Evolutionary conservation across 208 protist genomes (phyloP).

Genomic region (Endotrypanum monterogeii): DNA sequence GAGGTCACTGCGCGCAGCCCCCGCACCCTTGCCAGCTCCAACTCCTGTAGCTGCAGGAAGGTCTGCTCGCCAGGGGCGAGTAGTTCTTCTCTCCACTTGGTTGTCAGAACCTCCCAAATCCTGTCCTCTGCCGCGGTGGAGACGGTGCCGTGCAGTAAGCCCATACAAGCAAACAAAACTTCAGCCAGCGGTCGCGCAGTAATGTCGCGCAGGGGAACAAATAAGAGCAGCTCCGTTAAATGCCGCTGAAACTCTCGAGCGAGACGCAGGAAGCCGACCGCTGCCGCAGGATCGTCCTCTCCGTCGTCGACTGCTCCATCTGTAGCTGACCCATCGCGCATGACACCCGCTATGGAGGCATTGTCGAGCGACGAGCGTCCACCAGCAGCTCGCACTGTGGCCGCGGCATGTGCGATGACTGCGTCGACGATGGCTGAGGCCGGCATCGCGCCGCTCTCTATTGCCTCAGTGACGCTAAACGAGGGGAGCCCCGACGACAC

Average conservation of each 20-base stretch:
- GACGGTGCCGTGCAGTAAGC: slow-evolving; percentile 24
- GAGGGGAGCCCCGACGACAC: neutral
- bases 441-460: slow-evolving; percentile 28
- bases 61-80: slow-evolving; percentile 29
- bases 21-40: slow-evolving; percentile 46
- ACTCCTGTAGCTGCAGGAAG: slow-evolving; percentile 38
- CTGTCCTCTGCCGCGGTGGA: slow-evolving; percentile 14
- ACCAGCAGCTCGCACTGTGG: slow-evolving; percentile 15
- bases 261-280: slow-evolving; percentile 18
- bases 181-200: slow-evolving; percentile 31
- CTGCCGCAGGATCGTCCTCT: slow-evolving; percentile 12
- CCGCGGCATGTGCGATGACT: slow-evolving; percentile 29
- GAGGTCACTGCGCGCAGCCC: slow-evolving; percentile 15
- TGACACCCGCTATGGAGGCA: neutral
- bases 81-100: slow-evolving; percentile 50
- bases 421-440: slow-evolving; percentile 28
- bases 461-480: slow-evolving; percentile 18
- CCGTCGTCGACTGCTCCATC: neutral
- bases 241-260: slow-evolving; percentile 19
- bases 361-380: slow-evolving; percentile 13
- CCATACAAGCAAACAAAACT: slow-evolving; percentile 38
- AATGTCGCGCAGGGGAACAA: slow-evolving; percentile 45
- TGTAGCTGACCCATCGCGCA: neutral
- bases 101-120: slow-evolving; percentile 51
- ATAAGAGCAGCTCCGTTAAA: slow-evolving; percentile 32